phyloP scores from a whole-genome alignment of 1,139 yeast species.

The Geotrichum carabidarum region DNA sequence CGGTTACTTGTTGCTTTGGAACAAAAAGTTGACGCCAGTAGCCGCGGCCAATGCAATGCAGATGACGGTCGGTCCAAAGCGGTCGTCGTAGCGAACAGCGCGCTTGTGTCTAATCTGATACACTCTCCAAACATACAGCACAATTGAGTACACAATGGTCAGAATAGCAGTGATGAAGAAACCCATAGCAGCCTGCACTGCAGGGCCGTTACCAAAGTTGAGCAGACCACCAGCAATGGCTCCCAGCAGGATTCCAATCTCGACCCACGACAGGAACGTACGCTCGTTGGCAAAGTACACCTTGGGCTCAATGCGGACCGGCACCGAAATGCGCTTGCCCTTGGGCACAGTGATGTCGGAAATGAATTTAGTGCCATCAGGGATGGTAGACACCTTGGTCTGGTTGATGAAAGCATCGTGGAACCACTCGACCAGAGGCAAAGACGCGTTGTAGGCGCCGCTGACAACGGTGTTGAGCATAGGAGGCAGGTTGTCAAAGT shows the following conservation, averaged over 20 bases:
- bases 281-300: conserved; percentile 98
- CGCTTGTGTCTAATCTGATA: conserved; percentile 74
- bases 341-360: conserved; percentile 50
- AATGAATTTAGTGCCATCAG: conserved; percentile 77
- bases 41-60: conserved; percentile 71
- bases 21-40: conserved; percentile 64
- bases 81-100: conserved; percentile 82
- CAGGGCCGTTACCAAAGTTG: conserved; percentile 77
- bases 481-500: conserved; percentile 12
- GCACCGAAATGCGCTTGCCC: conserved; percentile 88
- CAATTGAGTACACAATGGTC: conserved; percentile 69
- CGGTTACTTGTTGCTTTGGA: conserved; percentile 26
- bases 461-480: conserved; percentile 7
- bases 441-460: conserved; percentile 2
- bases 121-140: conserved; percentile 76
- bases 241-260: conserved; percentile 90
- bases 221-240: conserved; percentile 90
- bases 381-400: conserved; percentile 67
- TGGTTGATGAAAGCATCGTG: conserved; percentile 29
- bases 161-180: conserved; percentile 76
- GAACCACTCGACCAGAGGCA: conserved; percentile 26
- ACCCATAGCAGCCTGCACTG: conserved; percentile 83
- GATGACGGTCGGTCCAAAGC: conserved; percentile 77
- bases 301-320: conserved; percentile 97
- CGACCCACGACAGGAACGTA: conserved; percentile 94